A percentile compares a stretch with the other conserved stretches of the same genome.
Conservation (phyloP, 169 alveolate genomes). For the Plasmodium ovale region DNA sequence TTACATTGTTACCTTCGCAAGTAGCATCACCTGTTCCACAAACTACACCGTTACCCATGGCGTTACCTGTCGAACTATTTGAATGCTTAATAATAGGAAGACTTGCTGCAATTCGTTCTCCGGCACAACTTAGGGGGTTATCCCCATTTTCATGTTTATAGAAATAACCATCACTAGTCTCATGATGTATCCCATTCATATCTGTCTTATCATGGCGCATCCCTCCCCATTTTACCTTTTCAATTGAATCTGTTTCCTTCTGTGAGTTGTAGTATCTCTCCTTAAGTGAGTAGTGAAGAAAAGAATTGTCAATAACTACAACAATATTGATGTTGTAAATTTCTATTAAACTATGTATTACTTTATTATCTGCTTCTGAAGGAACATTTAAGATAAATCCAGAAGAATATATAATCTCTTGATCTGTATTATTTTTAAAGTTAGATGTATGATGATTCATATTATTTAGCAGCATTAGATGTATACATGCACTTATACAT, state of each 20-base stretch:
- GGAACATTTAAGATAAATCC: slow-evolving; percentile 92
- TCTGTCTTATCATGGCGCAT: too few relatives aligned
- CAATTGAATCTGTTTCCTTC: neutral
- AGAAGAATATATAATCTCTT: slow-evolving; percentile 47
- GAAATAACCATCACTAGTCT: neutral
- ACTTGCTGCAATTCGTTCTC: too few relatives aligned
- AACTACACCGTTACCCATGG: too few relatives aligned
- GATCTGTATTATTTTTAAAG: slow-evolving; percentile 13
- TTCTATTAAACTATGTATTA: slow-evolving; percentile 83
- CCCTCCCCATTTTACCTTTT: neutral
- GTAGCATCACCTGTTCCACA: too few relatives aligned
- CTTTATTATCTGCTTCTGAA: slow-evolving; percentile 85
- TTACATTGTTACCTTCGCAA: neutral
- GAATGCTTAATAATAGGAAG: too few relatives aligned
- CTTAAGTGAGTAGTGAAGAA: slow-evolving; percentile 83
- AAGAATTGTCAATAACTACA: slow-evolving; percentile 90
- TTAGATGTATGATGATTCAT: slow-evolving; percentile 35
- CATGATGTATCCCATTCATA: neutral
- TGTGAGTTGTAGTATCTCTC: slow-evolving; percentile 44
- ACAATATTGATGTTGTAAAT: slow-evolving; percentile 86
- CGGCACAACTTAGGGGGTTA: too few relatives aligned
- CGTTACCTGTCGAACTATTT: too few relatives aligned
- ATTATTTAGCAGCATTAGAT: slow-evolving; percentile 67
- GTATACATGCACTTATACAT: slow-evolving; percentile 41
- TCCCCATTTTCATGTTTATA: neutral